Base-by-base conservation (phyloP, 306 rosid genomes). In the Neltuma alba region DNA sequence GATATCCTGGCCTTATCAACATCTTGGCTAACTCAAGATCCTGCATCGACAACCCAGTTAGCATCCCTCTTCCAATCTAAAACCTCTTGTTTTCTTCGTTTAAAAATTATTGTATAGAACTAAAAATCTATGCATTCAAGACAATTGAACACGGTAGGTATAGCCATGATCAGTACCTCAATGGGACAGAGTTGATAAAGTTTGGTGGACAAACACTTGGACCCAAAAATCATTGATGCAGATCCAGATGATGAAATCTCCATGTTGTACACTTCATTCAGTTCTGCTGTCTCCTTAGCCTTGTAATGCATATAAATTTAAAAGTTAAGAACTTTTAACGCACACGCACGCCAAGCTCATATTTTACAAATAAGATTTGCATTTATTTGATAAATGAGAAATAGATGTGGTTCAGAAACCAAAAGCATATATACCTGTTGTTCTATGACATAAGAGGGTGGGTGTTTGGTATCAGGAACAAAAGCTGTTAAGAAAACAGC, bases 401-500 rank as follows among this genome's bases (percentile, higher is more conserved):
- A 2, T 18, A 33, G 2, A 33, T 52, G 25, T 52, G 25, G 27
- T 20, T n/a, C 12, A 20, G 27, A 52, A 52, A 52, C 7, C 20
- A 54, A 54, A 54, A 21, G 28, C 13, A 54, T 21, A 8, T 54
- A n/a, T 9, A 54, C 61, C 61, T 21, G 61, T 21, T 21, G 28
- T 54, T 54, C 61, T 1, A 54, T 2, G 27, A 54, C 61, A 54
- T 54, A 21, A 21, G 61, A 54, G 3, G 61, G 61, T 54, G 61
- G 61, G 44, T 93, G 86, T 3, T 45, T 9, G 30, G 71, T 81
- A n/a, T 94, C 94, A 7, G 97, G 98, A 68, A 79, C 3, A 68
- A 86, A 66, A 38, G 97, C 96, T 2, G 97, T 2, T 40, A 92
- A 16, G 87, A 94, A 94, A 42, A 91, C 92, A 70, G 88, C 94